Evolutionary conservation across 306 rosid species (phyloP).

Genomic region (Macrotyloma uniflorum): DNA sequence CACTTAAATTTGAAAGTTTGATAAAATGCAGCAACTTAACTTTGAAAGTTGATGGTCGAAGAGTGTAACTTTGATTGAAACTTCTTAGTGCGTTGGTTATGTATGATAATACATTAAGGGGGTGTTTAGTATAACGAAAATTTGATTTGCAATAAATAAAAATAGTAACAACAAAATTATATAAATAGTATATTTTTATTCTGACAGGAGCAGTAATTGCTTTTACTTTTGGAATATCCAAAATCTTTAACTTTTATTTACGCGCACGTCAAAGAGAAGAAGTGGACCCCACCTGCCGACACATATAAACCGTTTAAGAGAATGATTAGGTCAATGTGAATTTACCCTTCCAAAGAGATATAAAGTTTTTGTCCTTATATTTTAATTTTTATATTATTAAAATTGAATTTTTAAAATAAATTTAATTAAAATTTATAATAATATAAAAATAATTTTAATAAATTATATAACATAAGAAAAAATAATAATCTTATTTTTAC

Average conservation of each 20-base stretch:
- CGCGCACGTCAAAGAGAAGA: not conserved
- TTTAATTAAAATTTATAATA: too few species aligned
- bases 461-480: too few species aligned
- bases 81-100: not conserved
- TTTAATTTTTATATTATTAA: too few species aligned
- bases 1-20: not conserved
- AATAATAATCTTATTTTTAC: too few species aligned
- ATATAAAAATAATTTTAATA: too few species aligned
- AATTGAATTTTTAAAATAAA: too few species aligned
- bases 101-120: not conserved
- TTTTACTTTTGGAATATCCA: not conserved
- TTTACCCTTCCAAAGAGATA: not conserved
- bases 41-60: not conserved
- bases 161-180: not conserved
- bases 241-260: not conserved
- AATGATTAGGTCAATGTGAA: not conserved
- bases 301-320: not conserved
- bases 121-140: not conserved
- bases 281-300: conserved; percentile 43
- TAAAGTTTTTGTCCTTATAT: too few species aligned
- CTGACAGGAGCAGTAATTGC: conserved; percentile 26
- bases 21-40: not conserved
- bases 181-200: not conserved
- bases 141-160: not conserved
- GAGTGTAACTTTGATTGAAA: not conserved